Conservation (phyloP, 73 alveolate genomes). For the Paramecium sonneborni region DNA sequence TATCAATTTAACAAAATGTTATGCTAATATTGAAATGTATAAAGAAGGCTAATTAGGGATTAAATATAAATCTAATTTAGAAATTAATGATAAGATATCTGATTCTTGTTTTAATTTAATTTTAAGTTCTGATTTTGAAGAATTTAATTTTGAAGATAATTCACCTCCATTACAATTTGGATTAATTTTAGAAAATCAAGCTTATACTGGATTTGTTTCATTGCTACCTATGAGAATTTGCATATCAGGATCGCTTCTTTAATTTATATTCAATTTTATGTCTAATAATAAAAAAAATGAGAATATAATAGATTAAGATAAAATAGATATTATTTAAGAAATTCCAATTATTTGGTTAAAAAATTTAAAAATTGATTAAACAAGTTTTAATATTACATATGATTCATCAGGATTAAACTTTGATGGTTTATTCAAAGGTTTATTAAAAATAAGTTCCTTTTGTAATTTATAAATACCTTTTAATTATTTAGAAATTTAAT, state of each 20-base stretch:
- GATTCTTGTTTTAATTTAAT: background rate
- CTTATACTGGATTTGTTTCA: background rate
- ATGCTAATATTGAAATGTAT: background rate
- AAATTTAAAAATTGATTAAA: background rate
- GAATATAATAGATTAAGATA: background rate
- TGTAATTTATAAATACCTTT: background rate
- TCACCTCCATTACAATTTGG: background rate
- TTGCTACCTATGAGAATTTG: background rate
- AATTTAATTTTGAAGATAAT: background rate
- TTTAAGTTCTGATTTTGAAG: background rate
- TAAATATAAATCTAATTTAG: background rate
- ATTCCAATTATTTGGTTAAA: background rate
- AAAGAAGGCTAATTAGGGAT: background rate
- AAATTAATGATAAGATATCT: background rate
- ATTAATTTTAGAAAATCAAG: background rate
- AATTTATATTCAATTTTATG: background rate
- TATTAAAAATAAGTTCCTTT: slow-evolving; percentile 17
- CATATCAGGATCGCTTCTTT: background rate
- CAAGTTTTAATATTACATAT: background rate
- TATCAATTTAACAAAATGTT: background rate
- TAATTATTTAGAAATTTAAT: background rate
- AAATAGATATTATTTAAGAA: background rate
- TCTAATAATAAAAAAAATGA: background rate
- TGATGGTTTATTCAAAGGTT: slow-evolving; percentile 25
- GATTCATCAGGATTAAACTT: slow-evolving; percentile 27